Evolutionary conservation across 116 monocot species (phyloP).

Genomic region (Cymodocea nodosa): DNA sequence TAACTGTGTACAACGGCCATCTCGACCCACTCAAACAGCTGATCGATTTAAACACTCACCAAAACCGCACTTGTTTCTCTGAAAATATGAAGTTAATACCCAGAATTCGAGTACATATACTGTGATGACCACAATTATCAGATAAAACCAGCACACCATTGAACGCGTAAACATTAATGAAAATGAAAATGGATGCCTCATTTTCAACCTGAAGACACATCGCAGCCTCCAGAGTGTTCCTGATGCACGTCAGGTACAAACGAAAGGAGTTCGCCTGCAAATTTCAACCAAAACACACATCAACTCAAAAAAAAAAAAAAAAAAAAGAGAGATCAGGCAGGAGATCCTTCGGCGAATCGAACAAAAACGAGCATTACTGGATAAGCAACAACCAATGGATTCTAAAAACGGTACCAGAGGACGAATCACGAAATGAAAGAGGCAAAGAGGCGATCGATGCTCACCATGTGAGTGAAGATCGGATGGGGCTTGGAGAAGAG

Average conservation of each 20-base stretch:
- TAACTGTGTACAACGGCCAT: too few species aligned
- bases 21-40: too few species aligned
- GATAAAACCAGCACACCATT: too few species aligned
- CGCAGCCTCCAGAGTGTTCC: constrained; percentile 89
- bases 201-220: constrained; percentile 80
- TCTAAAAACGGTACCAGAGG: not conserved
- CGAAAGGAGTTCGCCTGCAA: constrained; percentile 62
- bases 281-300: not conserved
- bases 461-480: too few species aligned
- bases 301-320: not conserved
- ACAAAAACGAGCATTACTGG: not conserved
- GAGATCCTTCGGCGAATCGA: not conserved
- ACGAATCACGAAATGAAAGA: too few species aligned
- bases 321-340: not conserved
- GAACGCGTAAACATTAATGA: not conserved
- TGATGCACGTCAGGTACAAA: constrained; percentile 75
- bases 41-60: too few species aligned
- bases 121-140: too few species aligned
- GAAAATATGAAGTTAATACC: too few species aligned
- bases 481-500: too few species aligned
- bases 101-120: too few species aligned
- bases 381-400: not conserved
- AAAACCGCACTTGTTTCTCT: too few species aligned
- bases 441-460: too few species aligned
- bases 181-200: not conserved